Conservation (phyloP, 257 asterid genomes). For the Anisodus tanguticus region DNA sequence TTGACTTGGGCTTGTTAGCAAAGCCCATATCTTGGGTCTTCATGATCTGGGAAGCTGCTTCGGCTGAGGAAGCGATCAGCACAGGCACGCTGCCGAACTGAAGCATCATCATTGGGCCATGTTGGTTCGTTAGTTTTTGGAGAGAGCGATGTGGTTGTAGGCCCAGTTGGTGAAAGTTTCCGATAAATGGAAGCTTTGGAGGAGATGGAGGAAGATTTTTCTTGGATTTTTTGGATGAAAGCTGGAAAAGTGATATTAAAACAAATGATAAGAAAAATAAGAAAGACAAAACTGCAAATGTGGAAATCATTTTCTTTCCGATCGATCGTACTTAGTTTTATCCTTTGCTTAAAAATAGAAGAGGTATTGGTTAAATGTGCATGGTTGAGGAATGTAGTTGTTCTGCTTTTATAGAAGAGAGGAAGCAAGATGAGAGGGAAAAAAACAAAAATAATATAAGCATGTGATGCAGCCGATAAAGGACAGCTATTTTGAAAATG, state of each 20-base stretch:
- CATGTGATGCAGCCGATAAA: neutral
- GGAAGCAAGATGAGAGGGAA: neutral
- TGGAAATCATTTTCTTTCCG: neutral
- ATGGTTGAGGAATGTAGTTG: neutral
- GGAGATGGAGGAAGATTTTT: slow-evolving; percentile 56
- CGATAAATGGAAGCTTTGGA: slow-evolving; percentile 54
- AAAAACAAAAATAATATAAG: neutral
- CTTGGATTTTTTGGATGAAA: neutral
- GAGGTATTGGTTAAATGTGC: neutral
- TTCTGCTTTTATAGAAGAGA: neutral
- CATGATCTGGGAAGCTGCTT: slow-evolving; percentile 58
- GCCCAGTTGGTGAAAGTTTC: slow-evolving; percentile 62
- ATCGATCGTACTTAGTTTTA: neutral
- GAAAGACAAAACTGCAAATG: neutral
- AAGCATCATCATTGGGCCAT: slow-evolving; percentile 60
- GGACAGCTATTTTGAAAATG: neutral
- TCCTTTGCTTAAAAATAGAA: neutral
- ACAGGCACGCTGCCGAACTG: slow-evolving; percentile 53
- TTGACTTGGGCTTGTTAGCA: slow-evolving; percentile 19
- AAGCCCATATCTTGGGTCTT: slow-evolving; percentile 35
- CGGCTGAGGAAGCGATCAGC: slow-evolving; percentile 51
- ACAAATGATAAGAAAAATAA: neutral
- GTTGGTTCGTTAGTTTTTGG: slow-evolving; percentile 43
- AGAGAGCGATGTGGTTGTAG: slow-evolving; percentile 47
- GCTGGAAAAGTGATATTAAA: neutral